Evolutionary conservation across 1,284 basidiomycete genomes (phyloP), one percentile per base, ranked within the genome.

Genomic region (Ceratobasidium sp.): DNA sequence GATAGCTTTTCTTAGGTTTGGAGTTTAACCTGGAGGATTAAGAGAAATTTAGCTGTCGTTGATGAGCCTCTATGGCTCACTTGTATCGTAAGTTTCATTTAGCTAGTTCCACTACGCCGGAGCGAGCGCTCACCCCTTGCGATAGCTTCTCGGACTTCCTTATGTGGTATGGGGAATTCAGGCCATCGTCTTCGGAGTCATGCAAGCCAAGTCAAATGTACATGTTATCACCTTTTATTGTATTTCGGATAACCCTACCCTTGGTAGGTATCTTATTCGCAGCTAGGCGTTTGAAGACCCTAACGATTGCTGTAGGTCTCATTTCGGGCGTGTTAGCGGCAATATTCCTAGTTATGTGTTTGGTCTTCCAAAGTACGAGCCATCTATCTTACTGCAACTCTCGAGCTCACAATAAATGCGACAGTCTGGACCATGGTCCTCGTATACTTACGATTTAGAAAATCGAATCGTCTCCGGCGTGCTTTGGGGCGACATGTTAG

Each of bases 11-110:
- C 13, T 3, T 17, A 71, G 69, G 69, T 71, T 59, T 71, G 69
- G 69, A 71, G 69, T 22, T 22, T 71, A 7, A 71, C 69, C 15
- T 61, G 69, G 69, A 71, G 69, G n/a, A 37, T 71, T 19, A 34
- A 54, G 17, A 59, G 25, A 19, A 71, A 71, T 49, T 54, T 56
- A 5, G 40, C 56, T 34, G 44, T 71, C 22, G 56, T 54, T 15
- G 56, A 71, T 19, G 69, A 71, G 56, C 57, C 69, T 8, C 8
- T 40, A 9, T 71, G 69, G 69, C 56, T 71, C 6, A 59, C 69
- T 8, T 59, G 37, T 6, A 71, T 61, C 17, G 69, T 71, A 19
- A 46, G 69, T 61, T 34, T 6, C 4, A 49, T 49, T 49, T 17
- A 17, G 15, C 43, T 25, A 11, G 13, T 25, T 46, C 34, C 25